phyloP scores from a whole-genome alignment of 371 early-diverging fungal species.

The Sporodiniella umbellata region DNA sequence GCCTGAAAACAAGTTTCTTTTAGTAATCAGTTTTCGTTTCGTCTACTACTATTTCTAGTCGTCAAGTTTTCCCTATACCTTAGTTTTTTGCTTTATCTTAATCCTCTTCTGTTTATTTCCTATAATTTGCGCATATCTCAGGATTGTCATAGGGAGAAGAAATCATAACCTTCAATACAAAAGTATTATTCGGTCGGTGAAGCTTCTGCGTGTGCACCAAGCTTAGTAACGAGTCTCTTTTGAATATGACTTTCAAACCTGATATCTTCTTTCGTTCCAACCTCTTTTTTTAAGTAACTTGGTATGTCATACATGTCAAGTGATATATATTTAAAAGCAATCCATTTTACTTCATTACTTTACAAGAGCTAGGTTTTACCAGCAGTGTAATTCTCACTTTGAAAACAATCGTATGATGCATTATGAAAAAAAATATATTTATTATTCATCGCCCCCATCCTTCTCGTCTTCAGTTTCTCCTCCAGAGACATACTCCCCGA shows the following conservation, averaged over 20 bases:
- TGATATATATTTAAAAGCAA: not conserved
- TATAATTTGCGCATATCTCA: not conserved
- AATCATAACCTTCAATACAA: not conserved
- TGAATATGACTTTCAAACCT: not conserved
- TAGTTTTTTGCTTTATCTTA: not conserved
- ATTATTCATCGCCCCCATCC: not conserved
- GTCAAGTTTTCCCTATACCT: not conserved
- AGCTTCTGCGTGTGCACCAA: not conserved
- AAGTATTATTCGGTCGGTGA: not conserved
- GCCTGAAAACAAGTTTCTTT: too few relatives aligned
- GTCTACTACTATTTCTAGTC: not conserved
- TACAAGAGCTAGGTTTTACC: conserved; percentile 1
- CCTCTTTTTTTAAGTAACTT: not conserved
- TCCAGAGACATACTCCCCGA: not conserved
- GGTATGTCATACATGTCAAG: conserved; percentile 1
- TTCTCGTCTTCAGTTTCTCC: conserved; percentile 3
- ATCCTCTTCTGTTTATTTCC: not conserved
- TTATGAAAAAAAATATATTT: not conserved
- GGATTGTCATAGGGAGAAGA: not conserved
- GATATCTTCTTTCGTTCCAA: not conserved
- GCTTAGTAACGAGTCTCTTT: not conserved
- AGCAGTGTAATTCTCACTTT: not conserved
- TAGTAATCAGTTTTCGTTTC: too few relatives aligned
- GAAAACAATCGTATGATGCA: not conserved
- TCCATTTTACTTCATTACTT: not conserved